Evolutionary conservation across 164 flowering plant species (phyloP).

Genomic region (Liquidambar formosana): DNA sequence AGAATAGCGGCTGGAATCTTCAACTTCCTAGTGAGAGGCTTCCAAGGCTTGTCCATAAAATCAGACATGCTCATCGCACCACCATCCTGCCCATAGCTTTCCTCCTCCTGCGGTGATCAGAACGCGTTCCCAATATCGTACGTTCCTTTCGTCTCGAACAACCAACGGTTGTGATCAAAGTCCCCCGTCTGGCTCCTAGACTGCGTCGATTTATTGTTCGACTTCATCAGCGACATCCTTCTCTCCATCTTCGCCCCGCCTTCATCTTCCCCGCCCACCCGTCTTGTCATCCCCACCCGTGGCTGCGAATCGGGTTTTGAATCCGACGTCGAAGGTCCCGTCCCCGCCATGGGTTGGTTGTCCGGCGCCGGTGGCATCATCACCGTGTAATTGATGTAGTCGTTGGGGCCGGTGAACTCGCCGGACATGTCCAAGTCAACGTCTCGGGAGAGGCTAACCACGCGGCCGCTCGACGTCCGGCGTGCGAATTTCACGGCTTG

Average conservation of each 20-base stretch:
- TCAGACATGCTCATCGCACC: slow-evolving; percentile 41
- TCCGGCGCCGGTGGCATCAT: slow-evolving; percentile 95
- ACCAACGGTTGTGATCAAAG: slow-evolving; percentile 69
- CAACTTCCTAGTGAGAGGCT: slow-evolving; percentile 57
- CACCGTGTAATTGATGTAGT: slow-evolving; percentile 75
- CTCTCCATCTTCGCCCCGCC: slow-evolving; percentile 28
- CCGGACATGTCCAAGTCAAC: slow-evolving; percentile 67
- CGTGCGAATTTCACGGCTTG: slow-evolving; percentile 66
- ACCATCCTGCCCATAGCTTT: slow-evolving; percentile 16
- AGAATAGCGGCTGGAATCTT: slow-evolving; percentile 38
- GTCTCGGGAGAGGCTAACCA: slow-evolving; percentile 74
- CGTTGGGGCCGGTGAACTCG: slow-evolving; percentile 47
- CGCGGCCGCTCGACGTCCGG: slow-evolving; percentile 77
- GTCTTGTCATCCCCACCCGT: slow-evolving; percentile 1
- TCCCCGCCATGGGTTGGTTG: slow-evolving; percentile 63
- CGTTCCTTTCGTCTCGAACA: slow-evolving; percentile 64
- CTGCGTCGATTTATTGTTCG: slow-evolving; percentile 41
- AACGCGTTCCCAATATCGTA: slow-evolving; percentile 67
- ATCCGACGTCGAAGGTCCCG: slow-evolving; percentile 9
- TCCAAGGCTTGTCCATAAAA: slow-evolving; percentile 68
- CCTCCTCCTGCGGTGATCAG: slow-evolving; percentile 37
- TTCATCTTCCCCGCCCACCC: slow-evolving; percentile 9
- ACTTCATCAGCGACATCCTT: slow-evolving; percentile 49
- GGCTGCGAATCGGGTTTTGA: slow-evolving; percentile 6
- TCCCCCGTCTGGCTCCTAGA: slow-evolving; percentile 62